A percentile compares a stretch with the other conserved stretches of the same genome.
phyloP scores from a whole-genome alignment of 2,329 filamentous ascomycete species.

The Tolypocladium ovalisporum region DNA sequence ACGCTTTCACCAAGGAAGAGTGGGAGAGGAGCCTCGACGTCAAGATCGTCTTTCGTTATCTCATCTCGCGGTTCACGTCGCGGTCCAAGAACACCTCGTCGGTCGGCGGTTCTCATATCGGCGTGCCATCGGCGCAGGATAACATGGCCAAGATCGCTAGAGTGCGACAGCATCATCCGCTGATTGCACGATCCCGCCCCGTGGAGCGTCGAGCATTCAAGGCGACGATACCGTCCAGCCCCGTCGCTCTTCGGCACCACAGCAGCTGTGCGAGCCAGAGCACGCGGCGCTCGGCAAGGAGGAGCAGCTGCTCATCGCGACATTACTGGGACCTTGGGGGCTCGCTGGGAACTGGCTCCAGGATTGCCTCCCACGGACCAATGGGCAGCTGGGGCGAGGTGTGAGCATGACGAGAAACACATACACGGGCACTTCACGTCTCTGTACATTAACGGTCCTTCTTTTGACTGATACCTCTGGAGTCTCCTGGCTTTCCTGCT shows the following conservation, averaged over 20 bases:
- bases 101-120: constrained; percentile 34
- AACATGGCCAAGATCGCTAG: constrained; percentile 68
- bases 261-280: constrained; percentile 82
- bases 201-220: constrained; percentile 47
- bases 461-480: not conserved
- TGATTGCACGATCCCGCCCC: constrained; percentile 50
- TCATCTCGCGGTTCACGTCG: constrained; percentile 62
- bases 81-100: constrained; percentile 29
- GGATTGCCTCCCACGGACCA: constrained; percentile 53
- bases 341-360: constrained; percentile 64
- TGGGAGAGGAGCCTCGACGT: constrained; percentile 93
- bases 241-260: constrained; percentile 35
- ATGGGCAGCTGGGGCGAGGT: constrained; percentile 76
- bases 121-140: constrained; percentile 46
- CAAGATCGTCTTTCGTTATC: constrained; percentile 81
- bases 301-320: constrained; percentile 60
- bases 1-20: constrained; percentile 57
- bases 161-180: constrained; percentile 80
- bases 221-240: constrained; percentile 36
- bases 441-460: not conserved
- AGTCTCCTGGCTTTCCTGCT: not conserved
- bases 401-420: constrained; percentile 18
- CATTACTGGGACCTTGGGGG: constrained; percentile 92
- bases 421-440: not conserved
- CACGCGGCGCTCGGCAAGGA: constrained; percentile 59